Percentiles rank a stretch among this genome's conserved stretches.
Conservation (phyloP, 2,329 filamentous ascomycete genomes). For the Teratosphaeria viscida region DNA sequence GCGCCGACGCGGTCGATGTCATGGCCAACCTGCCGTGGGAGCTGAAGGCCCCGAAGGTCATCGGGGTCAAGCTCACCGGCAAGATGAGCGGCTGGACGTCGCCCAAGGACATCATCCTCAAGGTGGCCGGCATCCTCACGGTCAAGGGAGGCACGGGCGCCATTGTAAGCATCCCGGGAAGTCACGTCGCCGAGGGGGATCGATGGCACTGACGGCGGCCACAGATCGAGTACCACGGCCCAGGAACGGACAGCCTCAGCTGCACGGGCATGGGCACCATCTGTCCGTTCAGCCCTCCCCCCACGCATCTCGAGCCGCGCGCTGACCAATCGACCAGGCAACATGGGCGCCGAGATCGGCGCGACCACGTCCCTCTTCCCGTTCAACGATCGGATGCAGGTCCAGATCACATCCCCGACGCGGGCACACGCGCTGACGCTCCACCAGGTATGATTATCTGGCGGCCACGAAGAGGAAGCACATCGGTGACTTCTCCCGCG, state of each 20-base stretch:
- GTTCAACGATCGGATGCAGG: conserved; percentile 83
- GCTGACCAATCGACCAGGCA: not conserved
- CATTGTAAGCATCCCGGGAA: conserved; percentile 62
- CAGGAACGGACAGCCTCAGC: conserved; percentile 63
- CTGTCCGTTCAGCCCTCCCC: conserved; percentile 33
- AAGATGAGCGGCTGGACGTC: conserved; percentile 81
- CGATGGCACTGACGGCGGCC: not conserved
- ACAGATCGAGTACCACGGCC: conserved; percentile 34
- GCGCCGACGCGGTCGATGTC: conserved; percentile 96
- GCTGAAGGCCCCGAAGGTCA: conserved; percentile 92
- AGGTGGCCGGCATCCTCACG: conserved; percentile 91
- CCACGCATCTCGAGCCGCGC: not conserved
- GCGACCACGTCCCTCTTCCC: conserved; percentile 93
- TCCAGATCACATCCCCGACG: not conserved
- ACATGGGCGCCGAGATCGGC: conserved; percentile 53
- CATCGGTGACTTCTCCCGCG: conserved; percentile 81
- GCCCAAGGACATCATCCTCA: conserved; percentile 94
- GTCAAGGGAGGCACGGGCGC: conserved; percentile 96
- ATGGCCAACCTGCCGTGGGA: conserved; percentile 98
- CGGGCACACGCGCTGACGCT: not conserved
- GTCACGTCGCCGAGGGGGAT: not conserved
- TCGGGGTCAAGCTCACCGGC: conserved; percentile 92
- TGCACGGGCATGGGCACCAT: conserved; percentile 85
- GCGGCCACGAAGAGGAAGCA: conserved; percentile 77
- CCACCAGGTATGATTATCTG: conserved; percentile 68